Evolutionary conservation across 371 early-diverging fungal genomes (phyloP), one percentile per base, ranked within the genome.

Genomic region (Haplosporangium sp.): DNA sequence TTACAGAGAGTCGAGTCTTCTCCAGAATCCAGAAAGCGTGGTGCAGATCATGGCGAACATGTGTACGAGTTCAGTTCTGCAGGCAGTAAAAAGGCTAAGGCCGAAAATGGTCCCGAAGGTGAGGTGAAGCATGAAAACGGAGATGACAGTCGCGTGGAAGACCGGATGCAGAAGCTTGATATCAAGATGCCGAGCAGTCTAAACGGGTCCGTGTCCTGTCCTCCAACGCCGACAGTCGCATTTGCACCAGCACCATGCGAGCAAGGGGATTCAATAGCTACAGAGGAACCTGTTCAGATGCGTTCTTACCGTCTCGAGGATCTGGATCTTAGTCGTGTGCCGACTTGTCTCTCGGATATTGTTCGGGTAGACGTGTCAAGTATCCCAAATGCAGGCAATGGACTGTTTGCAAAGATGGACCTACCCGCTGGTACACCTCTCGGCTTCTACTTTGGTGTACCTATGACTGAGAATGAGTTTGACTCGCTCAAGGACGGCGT

Each of bases 381-480:
- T 11, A 90, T 93, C 46, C 87, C 89, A 11, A 87, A 86, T 52
- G 85, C 89, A 4, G 95, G 95, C 23, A 85, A 86, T 41, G 95
- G 95, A 0, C 58, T 95, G 5, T 94, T 95, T 83, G 96, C 96
- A 1, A 85, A 80, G 53, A 86, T 92, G 12, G 83, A 86, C 40
- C 67, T 96, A 5, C 96, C 95, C 5, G 82, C 77, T 10, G 84
- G 88, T 21, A 90, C 89, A 5, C 90, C 93, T 0, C 74, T 96
- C 1, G 96, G 96, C 1, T 96, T 95, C 70, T 96, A 96, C 70
- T 96, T 96, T 81, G 96, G 96, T 6, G 95, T 95, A 5, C 96
- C 96, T 7, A 95, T 94, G 93, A 92, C 93, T 5, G 94, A 94
- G 64, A 92, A 93, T 67, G 95, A 95, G 65, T 96, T 93, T 73